Conservation (phyloP, 1,139 yeast species). For the Yamadazyma atmosphaerica region DNA sequence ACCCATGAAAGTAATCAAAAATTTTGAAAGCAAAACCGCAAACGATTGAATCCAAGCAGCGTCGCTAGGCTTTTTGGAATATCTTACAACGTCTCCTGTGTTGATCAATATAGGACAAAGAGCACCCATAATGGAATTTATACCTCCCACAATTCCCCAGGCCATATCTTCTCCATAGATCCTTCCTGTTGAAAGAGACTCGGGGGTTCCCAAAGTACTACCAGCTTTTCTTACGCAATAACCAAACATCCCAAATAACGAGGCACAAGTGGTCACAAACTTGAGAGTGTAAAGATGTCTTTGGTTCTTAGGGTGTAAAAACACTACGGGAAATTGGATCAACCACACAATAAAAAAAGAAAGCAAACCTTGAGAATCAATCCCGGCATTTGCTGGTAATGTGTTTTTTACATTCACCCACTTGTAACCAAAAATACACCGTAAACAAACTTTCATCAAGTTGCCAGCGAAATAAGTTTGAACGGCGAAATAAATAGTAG, state of each 20-base stretch:
- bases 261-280: constrained; percentile 10
- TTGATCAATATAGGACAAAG: constrained; percentile 14
- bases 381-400: constrained; percentile 7
- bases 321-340: constrained; percentile 11
- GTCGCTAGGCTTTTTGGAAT: constrained; percentile 12
- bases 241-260: constrained; percentile 12
- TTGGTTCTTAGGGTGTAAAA: constrained; percentile 11
- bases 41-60: constrained; percentile 16
- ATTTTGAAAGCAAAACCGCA: constrained; percentile 12
- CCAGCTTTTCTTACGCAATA: constrained; percentile 15
- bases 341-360: constrained; percentile 12
- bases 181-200: constrained; percentile 9
- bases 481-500: constrained; percentile 13
- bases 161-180: constrained; percentile 12
- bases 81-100: constrained; percentile 14
- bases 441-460: constrained; percentile 10
- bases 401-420: constrained; percentile 10
- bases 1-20: constrained; percentile 13
- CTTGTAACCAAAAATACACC: constrained; percentile 13
- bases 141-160: constrained; percentile 13
- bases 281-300: constrained; percentile 11
- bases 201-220: constrained; percentile 15
- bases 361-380: constrained; percentile 11
- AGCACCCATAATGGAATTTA: constrained; percentile 16
- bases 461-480: constrained; percentile 12